Percentiles rank a stretch among this genome's conserved stretches.
These are phyloP conservation scores for Bidens hawaiensis DNA, from an alignment of 140 eudicot species.

Conservation along the genomic window DNA sequence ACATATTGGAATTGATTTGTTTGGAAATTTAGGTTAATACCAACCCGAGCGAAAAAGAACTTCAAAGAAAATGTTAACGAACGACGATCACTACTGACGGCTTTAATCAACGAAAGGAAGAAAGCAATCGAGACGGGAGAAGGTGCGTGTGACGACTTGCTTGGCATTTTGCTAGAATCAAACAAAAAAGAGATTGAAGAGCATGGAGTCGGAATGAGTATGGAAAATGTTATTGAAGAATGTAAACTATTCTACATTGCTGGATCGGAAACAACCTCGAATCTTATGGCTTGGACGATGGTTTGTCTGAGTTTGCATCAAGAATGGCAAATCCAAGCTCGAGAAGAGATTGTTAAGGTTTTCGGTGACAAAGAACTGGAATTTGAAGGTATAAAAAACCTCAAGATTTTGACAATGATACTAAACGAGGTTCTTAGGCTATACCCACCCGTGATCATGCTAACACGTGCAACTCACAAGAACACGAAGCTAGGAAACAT, in stretches of 20 bases:
- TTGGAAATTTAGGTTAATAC: slow-evolving; percentile 18
- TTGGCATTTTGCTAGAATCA: slow-evolving; percentile 29
- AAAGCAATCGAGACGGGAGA: slow-evolving; percentile 12
- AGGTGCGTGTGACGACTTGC: slow-evolving; percentile 21
- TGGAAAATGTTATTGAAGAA: slow-evolving; percentile 32
- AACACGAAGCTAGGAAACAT: slow-evolving; percentile 34
- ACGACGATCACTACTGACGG: background rate
- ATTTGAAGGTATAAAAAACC: slow-evolving; percentile 24
- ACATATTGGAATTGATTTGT: background rate
- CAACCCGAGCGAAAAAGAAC: slow-evolving; percentile 23
- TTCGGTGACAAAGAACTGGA: slow-evolving; percentile 21
- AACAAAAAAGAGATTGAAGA: slow-evolving; percentile 29
- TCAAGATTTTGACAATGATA: slow-evolving; percentile 25
- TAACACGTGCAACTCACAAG: slow-evolving; percentile 1
- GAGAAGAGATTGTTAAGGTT: slow-evolving; percentile 22
- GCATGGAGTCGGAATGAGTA: slow-evolving; percentile 26
- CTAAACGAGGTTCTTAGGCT: slow-evolving; percentile 27
- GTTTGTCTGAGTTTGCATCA: slow-evolving; percentile 29
- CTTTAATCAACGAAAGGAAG: slow-evolving; percentile 19
- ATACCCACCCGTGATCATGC: background rate
- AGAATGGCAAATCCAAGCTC: slow-evolving; percentile 25
- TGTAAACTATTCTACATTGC: slow-evolving; percentile 27
- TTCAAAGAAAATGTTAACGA: background rate
- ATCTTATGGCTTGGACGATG: slow-evolving; percentile 30
- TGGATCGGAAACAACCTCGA: slow-evolving; percentile 36